Base-by-base conservation (phyloP, 805 yeast species). In the Lachancea mirantina region DNA sequence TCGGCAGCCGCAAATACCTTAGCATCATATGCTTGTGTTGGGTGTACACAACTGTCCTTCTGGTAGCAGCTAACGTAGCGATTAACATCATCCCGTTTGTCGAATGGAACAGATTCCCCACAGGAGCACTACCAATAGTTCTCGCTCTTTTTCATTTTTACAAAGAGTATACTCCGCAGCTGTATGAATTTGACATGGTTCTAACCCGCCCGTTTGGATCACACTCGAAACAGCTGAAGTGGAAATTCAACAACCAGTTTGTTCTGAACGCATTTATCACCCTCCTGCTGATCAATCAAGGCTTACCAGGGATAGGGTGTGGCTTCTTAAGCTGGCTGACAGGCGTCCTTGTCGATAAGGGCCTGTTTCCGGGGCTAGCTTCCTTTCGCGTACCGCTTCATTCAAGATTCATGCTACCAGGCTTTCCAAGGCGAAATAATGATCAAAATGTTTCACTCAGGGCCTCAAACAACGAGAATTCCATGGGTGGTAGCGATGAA, bases 1-100 rank as follows among this genome's bases (percentile, higher is more conserved):
- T 67, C 46, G 84, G 84, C 1, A 66, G 77, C 8, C 52, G 67
- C 28, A 74, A 72, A 43, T 73, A 74, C 42, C 42, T 72, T 8
- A 66, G 74, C 22, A 46, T 72, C 10, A 47, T 76, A 2, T 34
- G 64, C 1, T 43, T 74, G 24, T 27, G 29, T 9, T 38, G 41
- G 41, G 3, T 20, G 8, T 78, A 76, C 57, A 76, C 76, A 38
- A 52, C 69, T 1, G 39, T 65, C 4, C 44, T 58, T 6, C 51
- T 68, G 4, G 52, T 64, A 8, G 23, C 63, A 1, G 35, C 66
- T 22, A 62, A 67, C 13, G 24, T 54, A 20, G 23, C 54, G 1
- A 25, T 45, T 8, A 61, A 59, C 39, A 11, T 62, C 1, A 20
- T 62, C 4, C 62, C 65, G 2, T 38, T 61, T 41, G 59, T 65